Percentiles rank a stretch among this genome's conserved stretches.
These are phyloP conservation scores for Parathielavia appendiculata DNA, from an alignment of 495 filamentous ascomycete genomes.

Conservation along the genomic window DNA sequence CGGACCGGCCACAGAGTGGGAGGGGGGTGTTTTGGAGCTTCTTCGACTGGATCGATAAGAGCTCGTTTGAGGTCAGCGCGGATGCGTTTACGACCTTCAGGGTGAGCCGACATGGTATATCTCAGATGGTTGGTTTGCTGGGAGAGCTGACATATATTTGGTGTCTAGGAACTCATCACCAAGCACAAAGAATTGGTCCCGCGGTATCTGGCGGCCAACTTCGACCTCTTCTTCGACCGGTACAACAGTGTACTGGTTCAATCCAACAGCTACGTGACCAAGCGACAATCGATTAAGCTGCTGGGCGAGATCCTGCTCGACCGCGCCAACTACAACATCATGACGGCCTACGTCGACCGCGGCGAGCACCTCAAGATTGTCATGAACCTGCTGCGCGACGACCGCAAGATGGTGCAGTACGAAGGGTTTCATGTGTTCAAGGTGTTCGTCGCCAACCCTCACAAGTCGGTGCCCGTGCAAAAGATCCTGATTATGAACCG, in stretches of 20 bases:
- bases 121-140: too few relatives aligned
- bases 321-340: conserved; percentile 92
- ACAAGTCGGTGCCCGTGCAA: conserved; percentile 91
- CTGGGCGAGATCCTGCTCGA: conserved; percentile 93
- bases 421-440: conserved; percentile 99
- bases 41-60: conserved; percentile 93
- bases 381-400: conserved; percentile 93
- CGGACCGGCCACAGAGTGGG: conserved; percentile 61
- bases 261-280: conserved; percentile 94
- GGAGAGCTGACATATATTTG: background rate
- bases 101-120: conserved; percentile 44
- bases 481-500: conserved; percentile 94
- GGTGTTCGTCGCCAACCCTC: conserved; percentile 96
- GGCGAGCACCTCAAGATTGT: conserved; percentile 94
- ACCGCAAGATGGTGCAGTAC: conserved; percentile 98
- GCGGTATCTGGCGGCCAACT: conserved; percentile 78
- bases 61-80: conserved; percentile 92
- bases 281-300: conserved; percentile 95
- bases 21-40: conserved; percentile 94
- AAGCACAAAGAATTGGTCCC: conserved; percentile 88
- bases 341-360: conserved; percentile 93
- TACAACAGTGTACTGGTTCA: conserved; percentile 87
- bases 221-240: conserved; percentile 80
- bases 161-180: conserved; percentile 75
- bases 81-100: conserved; percentile 97